Percentiles rank a stretch among this genome's conserved stretches.
phyloP scores from a whole-genome alignment of 352 stramenopile genomes.

The Phytopythium montanum region DNA sequence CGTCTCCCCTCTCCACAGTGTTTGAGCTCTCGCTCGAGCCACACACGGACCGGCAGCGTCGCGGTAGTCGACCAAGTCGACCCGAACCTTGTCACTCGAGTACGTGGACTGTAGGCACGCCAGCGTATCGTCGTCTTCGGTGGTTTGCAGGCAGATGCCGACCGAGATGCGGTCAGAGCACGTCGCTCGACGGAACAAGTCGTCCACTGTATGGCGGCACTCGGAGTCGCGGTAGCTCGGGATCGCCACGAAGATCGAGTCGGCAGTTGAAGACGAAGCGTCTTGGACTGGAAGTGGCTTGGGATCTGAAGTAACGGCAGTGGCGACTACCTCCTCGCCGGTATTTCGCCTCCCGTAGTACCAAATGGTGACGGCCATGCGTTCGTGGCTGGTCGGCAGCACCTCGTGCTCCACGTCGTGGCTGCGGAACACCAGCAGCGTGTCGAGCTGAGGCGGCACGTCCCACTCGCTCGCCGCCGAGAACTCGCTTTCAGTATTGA shows the following conservation, averaged over 20 bases:
- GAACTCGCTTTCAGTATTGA: slow-evolving; percentile 23
- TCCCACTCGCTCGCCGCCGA: slow-evolving; percentile 45
- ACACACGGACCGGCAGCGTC: slow-evolving; percentile 90
- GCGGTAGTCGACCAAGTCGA: slow-evolving; percentile 57
- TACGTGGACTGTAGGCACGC: slow-evolving; percentile 38
- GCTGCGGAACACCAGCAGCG: slow-evolving; percentile 90
- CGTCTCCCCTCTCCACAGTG: slow-evolving; percentile 75
- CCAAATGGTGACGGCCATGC: slow-evolving; percentile 93
- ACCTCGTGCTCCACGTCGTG: slow-evolving; percentile 90
- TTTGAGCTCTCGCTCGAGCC: slow-evolving; percentile 76
- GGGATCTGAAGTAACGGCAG: background rate
- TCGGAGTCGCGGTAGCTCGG: slow-evolving; percentile 92
- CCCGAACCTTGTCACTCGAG: slow-evolving; percentile 28
- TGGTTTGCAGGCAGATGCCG: slow-evolving; percentile 87
- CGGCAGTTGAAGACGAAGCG: background rate
- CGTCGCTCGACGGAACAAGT: slow-evolving; percentile 58
- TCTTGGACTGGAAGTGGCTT: background rate
- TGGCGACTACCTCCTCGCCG: background rate
- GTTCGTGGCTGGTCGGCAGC: slow-evolving; percentile 70
- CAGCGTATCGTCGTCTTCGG: slow-evolving; percentile 41
- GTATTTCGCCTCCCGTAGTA: slow-evolving; percentile 74
- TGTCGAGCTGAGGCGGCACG: slow-evolving; percentile 79
- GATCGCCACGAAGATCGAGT: slow-evolving; percentile 93
- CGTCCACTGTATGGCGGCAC: slow-evolving; percentile 79
- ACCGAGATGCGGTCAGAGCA: slow-evolving; percentile 70